Evolutionary conservation across 306 rosid genomes (phyloP).

Genomic region (Canavalia gladiata): DNA sequence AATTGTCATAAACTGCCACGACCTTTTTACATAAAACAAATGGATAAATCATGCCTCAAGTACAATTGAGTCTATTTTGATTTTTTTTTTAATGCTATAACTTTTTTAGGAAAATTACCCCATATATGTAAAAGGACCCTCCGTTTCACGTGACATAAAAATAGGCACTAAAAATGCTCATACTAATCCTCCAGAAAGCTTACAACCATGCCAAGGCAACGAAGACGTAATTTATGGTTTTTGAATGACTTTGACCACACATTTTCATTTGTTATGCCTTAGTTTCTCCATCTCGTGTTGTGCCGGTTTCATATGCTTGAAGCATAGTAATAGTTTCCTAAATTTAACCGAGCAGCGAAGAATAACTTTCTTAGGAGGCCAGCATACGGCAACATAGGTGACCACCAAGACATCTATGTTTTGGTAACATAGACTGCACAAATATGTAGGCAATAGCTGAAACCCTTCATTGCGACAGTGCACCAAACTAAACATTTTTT

Average conservation of each 20-base stretch:
- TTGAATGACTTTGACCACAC: constrained; percentile 55
- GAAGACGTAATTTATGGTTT: constrained; percentile 41
- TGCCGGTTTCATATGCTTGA: constrained; percentile 22
- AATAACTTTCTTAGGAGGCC: constrained; percentile 43
- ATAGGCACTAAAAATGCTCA: too few relatives aligned
- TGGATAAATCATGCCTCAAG: too few relatives aligned
- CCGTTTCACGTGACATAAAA: too few relatives aligned
- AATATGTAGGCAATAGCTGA: constrained; percentile 1
- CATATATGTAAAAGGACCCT: too few relatives aligned
- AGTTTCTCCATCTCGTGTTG: constrained; percentile 12
- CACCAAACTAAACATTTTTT: constrained; percentile 9
- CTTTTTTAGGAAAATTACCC: too few relatives aligned
- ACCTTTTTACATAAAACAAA: too few relatives aligned
- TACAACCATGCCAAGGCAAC: constrained; percentile 34
- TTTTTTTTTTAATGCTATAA: too few relatives aligned
- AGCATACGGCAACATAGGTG: neutral
- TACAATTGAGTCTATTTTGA: too few relatives aligned
- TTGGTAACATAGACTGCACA: constrained; percentile 26
- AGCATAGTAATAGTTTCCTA: constrained; percentile 27
- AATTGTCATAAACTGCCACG: too few relatives aligned
- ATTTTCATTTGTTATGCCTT: constrained; percentile 39
- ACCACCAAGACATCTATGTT: constrained; percentile 13
- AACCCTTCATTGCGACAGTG: constrained; percentile 15
- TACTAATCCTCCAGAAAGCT: neutral
- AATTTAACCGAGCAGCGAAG: constrained; percentile 18